Base-by-base conservation (phyloP, 768 basidiomycete species). In the Mycena belliarum region DNA sequence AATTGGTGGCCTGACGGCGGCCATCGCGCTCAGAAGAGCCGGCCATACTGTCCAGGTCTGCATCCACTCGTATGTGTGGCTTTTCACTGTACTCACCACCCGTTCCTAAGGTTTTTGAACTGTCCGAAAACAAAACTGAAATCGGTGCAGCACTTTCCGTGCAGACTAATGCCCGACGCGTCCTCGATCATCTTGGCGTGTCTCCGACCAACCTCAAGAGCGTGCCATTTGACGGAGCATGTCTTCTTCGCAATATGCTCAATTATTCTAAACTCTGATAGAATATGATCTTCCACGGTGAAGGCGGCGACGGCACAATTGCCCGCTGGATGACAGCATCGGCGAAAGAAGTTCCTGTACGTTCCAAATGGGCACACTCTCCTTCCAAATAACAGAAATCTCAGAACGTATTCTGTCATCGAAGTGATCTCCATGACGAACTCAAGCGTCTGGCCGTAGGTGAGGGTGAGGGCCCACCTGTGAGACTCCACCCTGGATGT, bases 91-190 rank as follows among this genome's bases (percentile, higher is more conserved):
- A 1, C 3, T 26, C 18, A 16, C 26, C 10, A 23, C 18, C 14
- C 12, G 12, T 35, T 26, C 20, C 44, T n/a, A n/a, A 62, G 61
- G 18, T 62, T 6, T 62, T 62, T 23, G 61, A 62, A 52, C n/a
- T 57, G 15, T 40, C 35, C 1, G 44, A 57, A 26, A 54, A 28
- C 42, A 62, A 62, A 49, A 51, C 25, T 1, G 61, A 62, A 43
- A 42, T 57, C 18, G 61, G 61, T 7, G 61, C 61, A 8, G 61
- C 42, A 3, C 42, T 62, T 7, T 43, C 48, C 6, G 47, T 57
- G 24, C 52, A 49, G 29, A 12, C 33, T 8, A 62, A 62, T 35
- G n/a, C 61, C 5, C 11, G 53, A 38, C 33, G 53, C 2, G 57
- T 62, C 16, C 45, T 58, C 3, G 49, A 62, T 10, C 49, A 58